Percentiles rank a stretch among this genome's conserved stretches.
phyloP scores from a whole-genome alignment of 495 filamentous ascomycete species.

The Physcia stellaris region DNA sequence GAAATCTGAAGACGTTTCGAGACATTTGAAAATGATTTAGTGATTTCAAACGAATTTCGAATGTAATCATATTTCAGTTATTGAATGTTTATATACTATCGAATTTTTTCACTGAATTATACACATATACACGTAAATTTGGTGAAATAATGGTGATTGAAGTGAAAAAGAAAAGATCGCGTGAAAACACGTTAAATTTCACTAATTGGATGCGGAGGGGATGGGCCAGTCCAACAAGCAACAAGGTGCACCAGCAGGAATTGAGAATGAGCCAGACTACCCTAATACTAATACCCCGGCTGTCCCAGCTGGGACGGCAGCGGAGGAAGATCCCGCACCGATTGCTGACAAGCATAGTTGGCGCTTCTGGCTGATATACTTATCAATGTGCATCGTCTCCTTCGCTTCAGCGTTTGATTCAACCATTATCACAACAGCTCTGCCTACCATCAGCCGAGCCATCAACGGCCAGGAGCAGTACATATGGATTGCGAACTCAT shows the following conservation, averaged over 20 bases:
- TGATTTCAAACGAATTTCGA: no score
- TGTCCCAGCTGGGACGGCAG: not conserved
- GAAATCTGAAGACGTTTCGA: no score
- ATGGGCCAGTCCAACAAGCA: not conserved
- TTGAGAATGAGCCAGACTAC: not conserved
- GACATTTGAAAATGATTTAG: no score
- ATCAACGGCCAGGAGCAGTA: slow-evolving; percentile 23
- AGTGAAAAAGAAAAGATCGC: no score
- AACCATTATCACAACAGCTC: slow-evolving; percentile 26
- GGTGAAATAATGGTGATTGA: no score
- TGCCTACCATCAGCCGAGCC: slow-evolving; percentile 25
- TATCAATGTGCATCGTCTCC: not conserved
- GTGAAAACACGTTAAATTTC: no score
- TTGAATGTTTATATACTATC: no score
- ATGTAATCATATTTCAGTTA: no score
- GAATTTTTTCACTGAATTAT: no score
- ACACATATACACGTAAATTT: no score
- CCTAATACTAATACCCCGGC: not conserved
- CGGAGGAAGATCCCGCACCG: not conserved
- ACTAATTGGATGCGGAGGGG: no score
- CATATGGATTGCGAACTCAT: slow-evolving; percentile 30
- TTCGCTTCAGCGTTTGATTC: slow-evolving; percentile 20
- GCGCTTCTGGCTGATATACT: not conserved
- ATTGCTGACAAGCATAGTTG: not conserved
- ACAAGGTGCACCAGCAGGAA: not conserved